phyloP scores from a whole-genome alignment of 371 early-diverging fungal species.

The Mortierella sp. region DNA sequence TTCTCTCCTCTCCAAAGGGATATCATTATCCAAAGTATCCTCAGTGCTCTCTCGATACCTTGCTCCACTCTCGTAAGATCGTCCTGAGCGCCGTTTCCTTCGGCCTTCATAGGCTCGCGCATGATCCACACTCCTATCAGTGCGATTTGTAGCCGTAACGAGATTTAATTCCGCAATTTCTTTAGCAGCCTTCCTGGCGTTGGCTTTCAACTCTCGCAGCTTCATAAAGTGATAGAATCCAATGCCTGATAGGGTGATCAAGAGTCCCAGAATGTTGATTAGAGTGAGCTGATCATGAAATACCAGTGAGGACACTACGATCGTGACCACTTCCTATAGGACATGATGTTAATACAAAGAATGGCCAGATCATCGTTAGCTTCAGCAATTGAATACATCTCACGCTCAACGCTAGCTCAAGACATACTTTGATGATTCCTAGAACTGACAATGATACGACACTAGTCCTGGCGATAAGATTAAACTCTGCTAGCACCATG shows the following conservation, averaged over 20 bases:
- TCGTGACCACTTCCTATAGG: constrained; percentile 69
- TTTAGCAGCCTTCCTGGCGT: constrained; percentile 22
- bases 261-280: constrained; percentile 68
- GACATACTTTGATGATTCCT: constrained; percentile 70
- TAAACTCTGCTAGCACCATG: constrained; percentile 78
- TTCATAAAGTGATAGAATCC: constrained; percentile 63
- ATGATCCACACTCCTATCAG: constrained; percentile 4
- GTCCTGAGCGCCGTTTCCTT: constrained; percentile 16
- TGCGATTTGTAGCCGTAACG: constrained; percentile 6
- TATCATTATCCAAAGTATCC: neutral
- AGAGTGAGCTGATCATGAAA: constrained; percentile 74
- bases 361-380: neutral
- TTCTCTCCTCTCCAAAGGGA: neutral
- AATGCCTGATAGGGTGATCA: constrained; percentile 74
- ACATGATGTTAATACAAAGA: neutral
- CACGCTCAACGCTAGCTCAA: neutral
- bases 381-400: neutral
- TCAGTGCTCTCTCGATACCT: neutral
- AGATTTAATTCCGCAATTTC: constrained; percentile 27
- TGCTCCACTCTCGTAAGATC: neutral
- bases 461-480: constrained; percentile 73
- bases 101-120: neutral
- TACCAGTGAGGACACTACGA: constrained; percentile 64
- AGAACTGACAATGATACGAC: constrained; percentile 79
- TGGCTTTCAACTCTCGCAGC: constrained; percentile 44